These are phyloP conservation scores for Kwoniella sp. DNA, from an alignment of 768 basidiomycete species.

Conservation along the genomic window DNA sequence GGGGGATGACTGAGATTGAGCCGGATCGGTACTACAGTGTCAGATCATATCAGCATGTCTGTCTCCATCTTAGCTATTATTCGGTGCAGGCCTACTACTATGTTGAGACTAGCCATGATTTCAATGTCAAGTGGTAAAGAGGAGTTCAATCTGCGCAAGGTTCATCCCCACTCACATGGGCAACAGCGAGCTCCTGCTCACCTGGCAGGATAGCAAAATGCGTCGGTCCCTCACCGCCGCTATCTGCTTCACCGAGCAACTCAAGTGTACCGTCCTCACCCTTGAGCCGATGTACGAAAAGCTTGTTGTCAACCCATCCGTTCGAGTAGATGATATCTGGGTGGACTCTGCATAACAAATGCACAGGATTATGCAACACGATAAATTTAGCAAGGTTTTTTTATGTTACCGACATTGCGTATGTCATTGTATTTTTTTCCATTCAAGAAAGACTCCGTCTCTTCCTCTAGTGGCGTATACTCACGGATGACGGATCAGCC, in stretches of 20 bases:
- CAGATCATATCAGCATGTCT: not conserved
- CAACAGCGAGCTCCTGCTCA: constrained; percentile 8
- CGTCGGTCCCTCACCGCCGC: constrained; percentile 22
- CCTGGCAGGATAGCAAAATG: constrained; percentile 21
- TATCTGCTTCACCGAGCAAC: constrained; percentile 14
- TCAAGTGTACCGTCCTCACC: constrained; percentile 9
- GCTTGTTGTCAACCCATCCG: constrained; percentile 19
- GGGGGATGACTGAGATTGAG: constrained; percentile 22
- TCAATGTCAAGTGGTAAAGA: too few relatives aligned
- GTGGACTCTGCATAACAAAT: constrained; percentile 8
- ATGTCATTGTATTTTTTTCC: too few relatives aligned
- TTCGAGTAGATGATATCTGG: constrained; percentile 24
- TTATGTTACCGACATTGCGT: too few relatives aligned
- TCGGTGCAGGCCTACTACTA: too few relatives aligned
- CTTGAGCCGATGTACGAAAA: constrained; percentile 11
- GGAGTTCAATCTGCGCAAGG: too few relatives aligned
- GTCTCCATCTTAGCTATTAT: too few relatives aligned
- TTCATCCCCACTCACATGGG: constrained; percentile 18
- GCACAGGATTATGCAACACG: too few relatives aligned
- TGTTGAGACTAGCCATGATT: too few relatives aligned
- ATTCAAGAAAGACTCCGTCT: too few relatives aligned
- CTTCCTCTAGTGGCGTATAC: not conserved
- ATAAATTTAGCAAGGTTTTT: too few relatives aligned
- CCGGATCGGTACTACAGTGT: constrained; percentile 34
- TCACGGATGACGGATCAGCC: constrained; percentile 27